These are phyloP conservation scores for Paraconiothyrium brasiliense DNA, from an alignment of 2,329 filamentous ascomycete genomes.

Conservation along the genomic window DNA sequence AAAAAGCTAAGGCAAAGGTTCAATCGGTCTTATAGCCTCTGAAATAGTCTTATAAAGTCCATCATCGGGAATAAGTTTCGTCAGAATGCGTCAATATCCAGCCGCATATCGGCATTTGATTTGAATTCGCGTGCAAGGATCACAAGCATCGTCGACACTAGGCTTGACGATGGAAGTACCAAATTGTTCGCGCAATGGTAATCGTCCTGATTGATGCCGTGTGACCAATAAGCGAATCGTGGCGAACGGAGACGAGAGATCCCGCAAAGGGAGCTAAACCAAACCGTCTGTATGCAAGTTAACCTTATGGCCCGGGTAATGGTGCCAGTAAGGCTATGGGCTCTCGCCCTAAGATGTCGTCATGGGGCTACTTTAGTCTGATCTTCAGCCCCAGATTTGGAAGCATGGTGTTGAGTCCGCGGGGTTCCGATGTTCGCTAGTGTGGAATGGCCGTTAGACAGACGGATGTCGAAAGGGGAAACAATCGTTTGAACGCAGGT, in stretches of 20 bases:
- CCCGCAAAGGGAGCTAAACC: not conserved
- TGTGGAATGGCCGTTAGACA: not conserved
- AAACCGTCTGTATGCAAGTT: not conserved
- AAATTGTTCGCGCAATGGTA: not conserved
- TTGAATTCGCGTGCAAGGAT: not conserved
- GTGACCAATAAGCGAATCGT: not conserved
- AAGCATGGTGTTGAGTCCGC: not conserved
- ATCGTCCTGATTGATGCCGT: not conserved
- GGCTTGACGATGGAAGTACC: not conserved
- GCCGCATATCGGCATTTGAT: not conserved
- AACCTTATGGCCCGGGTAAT: not conserved
- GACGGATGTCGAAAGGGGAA: too few species aligned
- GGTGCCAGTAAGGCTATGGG: not conserved
- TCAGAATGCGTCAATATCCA: not conserved
- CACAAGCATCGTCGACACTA: not conserved
- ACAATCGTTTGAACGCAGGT: too few species aligned
- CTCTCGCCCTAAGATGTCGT: not conserved
- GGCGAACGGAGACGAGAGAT: not conserved
- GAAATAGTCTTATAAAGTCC: not conserved
- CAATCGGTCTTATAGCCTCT: not conserved
- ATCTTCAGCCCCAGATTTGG: constrained; percentile 1
- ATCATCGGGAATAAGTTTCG: not conserved
- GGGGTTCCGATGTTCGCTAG: not conserved
- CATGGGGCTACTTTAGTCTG: not conserved
- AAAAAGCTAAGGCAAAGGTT: not conserved